Evolutionary conservation across 768 basidiomycete species (phyloP), one percentile per base, ranked within the genome.

Genomic region (Leccinum uliginosum): DNA sequence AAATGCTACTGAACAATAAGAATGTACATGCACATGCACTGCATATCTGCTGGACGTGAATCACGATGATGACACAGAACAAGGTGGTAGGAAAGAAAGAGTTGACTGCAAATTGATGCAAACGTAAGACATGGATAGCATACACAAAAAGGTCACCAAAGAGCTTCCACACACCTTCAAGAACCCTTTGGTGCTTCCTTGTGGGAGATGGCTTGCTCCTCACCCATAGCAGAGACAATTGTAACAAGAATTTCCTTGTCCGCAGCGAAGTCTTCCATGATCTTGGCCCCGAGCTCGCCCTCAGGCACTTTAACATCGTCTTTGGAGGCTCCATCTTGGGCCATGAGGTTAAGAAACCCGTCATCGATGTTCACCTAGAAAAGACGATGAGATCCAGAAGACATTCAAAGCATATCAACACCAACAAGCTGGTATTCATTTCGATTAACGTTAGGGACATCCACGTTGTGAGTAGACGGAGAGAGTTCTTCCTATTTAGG

Each of bases 401-500:
- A 55, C 1, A 29, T 32, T 9, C 61, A 55, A 45, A 53, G 59
- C 23, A 47, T 51, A 59, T 52, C 48, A 47, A 26, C 15, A 49
- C 80, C 68, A 71, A 93, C 90, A 70, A 99, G 87, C 35, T 35
- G 68, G 87, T 82, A 82, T 85, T 99, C 97, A 59, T 77, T 81
- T 73, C 96, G 91, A 50, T 27, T 59, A 72, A 99, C 93, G 77
- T 97, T 91, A 74, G 96, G 96, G 68, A 97, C 96, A 65, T 98
- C 95, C 92, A 99, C 94, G 82, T 99, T 99, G 84, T 99, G 97
- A 73, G 96, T 99, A 71, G 93, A 96, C 67, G 93, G 93, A 66
- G 73, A 91, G 74, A 93, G 91, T 82, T 92, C 91, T 84, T 93
- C 91, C 89, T 92, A 71, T 76, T 60, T 35, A 38, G 19, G 43